Conservation (phyloP, 805 yeast species). For the Kodamaea lidongshanica region DNA sequence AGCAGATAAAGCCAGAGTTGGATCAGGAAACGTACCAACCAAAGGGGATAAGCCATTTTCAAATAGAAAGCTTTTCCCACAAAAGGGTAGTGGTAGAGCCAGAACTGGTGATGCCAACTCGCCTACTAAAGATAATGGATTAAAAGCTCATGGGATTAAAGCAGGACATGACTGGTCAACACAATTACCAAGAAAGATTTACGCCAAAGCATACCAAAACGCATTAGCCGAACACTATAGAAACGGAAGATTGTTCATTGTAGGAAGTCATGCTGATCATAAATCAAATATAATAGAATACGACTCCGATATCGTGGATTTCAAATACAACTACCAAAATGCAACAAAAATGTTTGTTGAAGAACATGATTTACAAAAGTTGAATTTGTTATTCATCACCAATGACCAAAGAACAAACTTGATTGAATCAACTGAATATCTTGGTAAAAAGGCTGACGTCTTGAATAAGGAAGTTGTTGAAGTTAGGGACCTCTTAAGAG, state of each 20-base stretch:
- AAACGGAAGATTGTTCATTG: constrained; percentile 61
- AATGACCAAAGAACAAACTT: constrained; percentile 56
- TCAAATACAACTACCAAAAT: constrained; percentile 33
- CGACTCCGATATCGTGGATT: constrained; percentile 27
- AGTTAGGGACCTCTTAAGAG: constrained; percentile 77
- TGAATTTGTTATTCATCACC: constrained; percentile 63
- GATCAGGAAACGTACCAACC: constrained; percentile 80
- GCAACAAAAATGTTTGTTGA: constrained; percentile 47
- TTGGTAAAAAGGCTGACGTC: constrained; percentile 53
- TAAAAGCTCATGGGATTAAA: constrained; percentile 78
- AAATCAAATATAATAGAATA: constrained; percentile 22
- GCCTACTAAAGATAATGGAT: constrained; percentile 86
- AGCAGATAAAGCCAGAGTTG: constrained; percentile 83
- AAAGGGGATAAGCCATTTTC: constrained; percentile 84
- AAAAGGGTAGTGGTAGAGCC: constrained; percentile 93
- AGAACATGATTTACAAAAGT: constrained; percentile 43
- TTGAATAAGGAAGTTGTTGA: constrained; percentile 71
- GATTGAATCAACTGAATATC: constrained; percentile 48
- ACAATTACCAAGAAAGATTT: constrained; percentile 64
- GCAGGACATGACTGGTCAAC: constrained; percentile 90
- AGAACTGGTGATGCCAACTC: constrained; percentile 95
- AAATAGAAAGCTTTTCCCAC: constrained; percentile 74
- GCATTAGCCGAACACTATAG: constrained; percentile 81
- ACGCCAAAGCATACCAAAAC: constrained; percentile 67
- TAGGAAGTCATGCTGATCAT: constrained; percentile 46